phyloP scores from a whole-genome alignment of 441 rosid species.

The Brassica hybrid region DNA sequence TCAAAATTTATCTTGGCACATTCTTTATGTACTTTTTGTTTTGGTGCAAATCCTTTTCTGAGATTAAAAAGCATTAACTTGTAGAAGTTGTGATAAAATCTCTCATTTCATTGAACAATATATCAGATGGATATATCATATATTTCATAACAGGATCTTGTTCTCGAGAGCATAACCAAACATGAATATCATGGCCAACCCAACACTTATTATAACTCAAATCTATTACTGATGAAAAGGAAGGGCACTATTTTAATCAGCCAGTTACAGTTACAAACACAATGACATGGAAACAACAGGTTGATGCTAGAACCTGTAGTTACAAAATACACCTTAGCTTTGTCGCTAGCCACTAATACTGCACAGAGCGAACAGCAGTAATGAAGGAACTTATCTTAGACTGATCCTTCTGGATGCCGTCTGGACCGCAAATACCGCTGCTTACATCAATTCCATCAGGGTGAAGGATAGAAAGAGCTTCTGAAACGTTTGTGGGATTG shows the following conservation, averaged over 20 bases:
- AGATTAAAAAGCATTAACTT: conserved; percentile 6
- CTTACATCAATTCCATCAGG: conserved; percentile 87
- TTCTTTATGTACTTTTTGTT: conserved; percentile 20
- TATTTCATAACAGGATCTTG: neutral
- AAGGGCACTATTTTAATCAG: neutral
- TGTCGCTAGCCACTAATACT: conserved; percentile 40
- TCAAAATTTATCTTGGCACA: conserved; percentile 5
- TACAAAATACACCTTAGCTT: neutral
- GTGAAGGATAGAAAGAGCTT: conserved; percentile 66
- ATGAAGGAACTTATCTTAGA: conserved; percentile 66
- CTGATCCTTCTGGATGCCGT: conserved; percentile 74
- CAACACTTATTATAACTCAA: neutral
- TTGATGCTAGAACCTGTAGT: conserved; percentile 10
- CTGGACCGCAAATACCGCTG: conserved; percentile 76
- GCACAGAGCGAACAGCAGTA: conserved; percentile 54
- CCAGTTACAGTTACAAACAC: conserved; percentile 24
- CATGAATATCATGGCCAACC: conserved; percentile 1
- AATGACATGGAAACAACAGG: conserved; percentile 16
- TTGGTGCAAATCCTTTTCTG: neutral
- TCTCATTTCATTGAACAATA: neutral
- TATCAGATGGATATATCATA: conserved; percentile 6
- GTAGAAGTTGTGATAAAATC: neutral
- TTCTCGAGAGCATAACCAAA: conserved; percentile 3
- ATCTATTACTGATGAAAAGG: neutral
- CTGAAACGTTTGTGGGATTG: conserved; percentile 62